Conservation (phyloP, 768 basidiomycete genomes). For the Asterophora lycoperdoides region DNA sequence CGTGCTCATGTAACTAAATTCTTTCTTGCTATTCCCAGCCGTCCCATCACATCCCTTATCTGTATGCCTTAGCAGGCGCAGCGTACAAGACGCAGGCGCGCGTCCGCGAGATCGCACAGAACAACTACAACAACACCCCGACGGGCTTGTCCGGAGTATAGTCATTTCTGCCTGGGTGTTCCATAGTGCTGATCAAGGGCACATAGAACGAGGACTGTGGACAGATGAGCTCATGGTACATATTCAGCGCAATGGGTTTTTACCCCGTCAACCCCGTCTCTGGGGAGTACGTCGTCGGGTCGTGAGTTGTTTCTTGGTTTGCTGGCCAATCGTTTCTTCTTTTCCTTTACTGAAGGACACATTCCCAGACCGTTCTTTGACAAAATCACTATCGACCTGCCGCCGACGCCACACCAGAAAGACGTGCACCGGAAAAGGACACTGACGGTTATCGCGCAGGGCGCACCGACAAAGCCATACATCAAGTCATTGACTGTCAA, state of each 20-base stretch:
- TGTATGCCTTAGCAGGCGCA: conserved; percentile 70
- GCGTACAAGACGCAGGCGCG: conserved; percentile 68
- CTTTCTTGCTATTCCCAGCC: conserved; percentile 39
- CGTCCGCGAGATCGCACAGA: conserved; percentile 60
- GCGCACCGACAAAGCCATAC: conserved; percentile 57
- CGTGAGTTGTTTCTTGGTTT: conserved; percentile 38
- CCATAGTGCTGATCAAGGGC: not conserved
- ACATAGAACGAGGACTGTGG: conserved; percentile 83
- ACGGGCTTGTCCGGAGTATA: conserved; percentile 69
- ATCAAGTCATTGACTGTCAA: conserved; percentile 58
- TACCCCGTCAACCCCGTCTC: conserved; percentile 83
- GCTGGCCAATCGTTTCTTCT: not conserved
- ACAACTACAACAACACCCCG: conserved; percentile 63
- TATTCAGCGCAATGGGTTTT: conserved; percentile 79
- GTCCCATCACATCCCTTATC: conserved; percentile 82
- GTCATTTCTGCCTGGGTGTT: not conserved
- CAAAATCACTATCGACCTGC: conserved; percentile 52
- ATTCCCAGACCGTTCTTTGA: conserved; percentile 44
- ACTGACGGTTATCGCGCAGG: conserved; percentile 51
- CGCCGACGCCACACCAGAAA: conserved; percentile 23
- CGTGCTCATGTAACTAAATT: not conserved
- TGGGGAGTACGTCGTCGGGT: conserved; percentile 70
- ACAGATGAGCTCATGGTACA: conserved; percentile 88
- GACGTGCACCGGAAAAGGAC: conserved; percentile 14
- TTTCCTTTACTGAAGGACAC: not conserved